These are phyloP conservation scores for Spatholobus suberectus DNA, from an alignment of 306 rosid species.

Conservation along the genomic window DNA sequence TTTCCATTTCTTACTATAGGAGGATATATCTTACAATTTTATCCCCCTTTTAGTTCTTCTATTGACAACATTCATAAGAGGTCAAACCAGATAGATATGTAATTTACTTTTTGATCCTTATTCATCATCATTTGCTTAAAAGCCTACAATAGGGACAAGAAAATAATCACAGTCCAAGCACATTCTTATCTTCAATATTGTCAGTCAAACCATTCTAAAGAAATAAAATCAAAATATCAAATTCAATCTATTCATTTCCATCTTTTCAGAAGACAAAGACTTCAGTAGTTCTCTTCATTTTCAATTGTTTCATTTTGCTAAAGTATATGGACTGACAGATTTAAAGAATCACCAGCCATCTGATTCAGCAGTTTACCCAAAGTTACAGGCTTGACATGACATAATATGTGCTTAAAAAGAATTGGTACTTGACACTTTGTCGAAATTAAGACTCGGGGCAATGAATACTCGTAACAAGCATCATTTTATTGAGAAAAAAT, in stretches of 20 bases:
- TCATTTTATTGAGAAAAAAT: neutral
- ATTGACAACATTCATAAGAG: neutral
- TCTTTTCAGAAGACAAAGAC: neutral
- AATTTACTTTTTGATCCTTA: constrained; percentile 9
- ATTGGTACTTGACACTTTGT: neutral
- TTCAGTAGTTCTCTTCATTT: constrained; percentile 15
- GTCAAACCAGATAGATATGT: neutral
- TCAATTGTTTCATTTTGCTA: neutral
- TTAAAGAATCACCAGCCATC: constrained; percentile 14
- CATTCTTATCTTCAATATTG: neutral
- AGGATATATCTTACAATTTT: neutral
- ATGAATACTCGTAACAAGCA: neutral
- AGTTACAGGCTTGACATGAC: neutral
- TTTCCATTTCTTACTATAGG: neutral
- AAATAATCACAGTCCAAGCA: constrained; percentile 10
- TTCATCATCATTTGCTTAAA: neutral
- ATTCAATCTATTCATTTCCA: constrained; percentile 10
- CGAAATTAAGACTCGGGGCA: neutral
- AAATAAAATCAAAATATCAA: neutral
- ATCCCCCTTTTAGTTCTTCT: neutral
- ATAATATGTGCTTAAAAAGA: neutral
- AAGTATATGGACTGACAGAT: neutral
- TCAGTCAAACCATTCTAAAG: neutral
- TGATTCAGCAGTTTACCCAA: neutral
- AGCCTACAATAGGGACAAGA: neutral